A percentile compares a stretch with the other conserved stretches of the same genome.
These are phyloP conservation scores for Debaryomyces sp. DNA, from an alignment of 1,139 yeast species.

Conservation along the genomic window DNA sequence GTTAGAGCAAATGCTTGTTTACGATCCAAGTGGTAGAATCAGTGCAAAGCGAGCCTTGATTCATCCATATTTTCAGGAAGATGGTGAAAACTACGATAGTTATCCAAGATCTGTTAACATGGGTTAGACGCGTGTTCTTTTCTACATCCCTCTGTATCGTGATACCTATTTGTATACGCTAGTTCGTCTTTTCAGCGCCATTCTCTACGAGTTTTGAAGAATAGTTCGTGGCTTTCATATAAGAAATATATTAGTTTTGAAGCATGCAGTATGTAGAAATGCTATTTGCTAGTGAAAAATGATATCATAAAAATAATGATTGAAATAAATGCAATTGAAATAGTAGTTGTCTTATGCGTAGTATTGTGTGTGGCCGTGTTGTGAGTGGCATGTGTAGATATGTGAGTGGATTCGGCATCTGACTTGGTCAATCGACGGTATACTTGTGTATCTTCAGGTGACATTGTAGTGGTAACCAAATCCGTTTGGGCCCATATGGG, in stretches of 20 bases:
- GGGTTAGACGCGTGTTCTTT: conserved; percentile 26
- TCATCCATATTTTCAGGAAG: conserved; percentile 88
- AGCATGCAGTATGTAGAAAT: conserved; percentile 4
- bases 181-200: not conserved
- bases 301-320: not conserved
- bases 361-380: not conserved
- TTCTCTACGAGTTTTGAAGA: conserved; percentile 1
- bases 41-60: conserved; percentile 90
- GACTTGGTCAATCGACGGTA: not conserved
- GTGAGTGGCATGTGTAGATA: not conserved
- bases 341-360: not conserved
- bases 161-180: not conserved
- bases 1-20: conserved; percentile 75
- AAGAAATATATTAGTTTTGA: not conserved
- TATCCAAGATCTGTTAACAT: conserved; percentile 43
- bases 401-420: not conserved
- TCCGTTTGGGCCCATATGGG: not conserved
- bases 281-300: conserved; percentile 3
- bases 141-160: not conserved
- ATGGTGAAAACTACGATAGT: conserved; percentile 28
- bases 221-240: conserved; percentile 1
- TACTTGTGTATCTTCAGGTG: not conserved
- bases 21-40: conserved; percentile 92
- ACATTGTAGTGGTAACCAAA: not conserved
- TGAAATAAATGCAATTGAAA: conserved; percentile 2